Evolutionary conservation across 306 rosid genomes (phyloP).

Genomic region (Cucumis sativus): DNA sequence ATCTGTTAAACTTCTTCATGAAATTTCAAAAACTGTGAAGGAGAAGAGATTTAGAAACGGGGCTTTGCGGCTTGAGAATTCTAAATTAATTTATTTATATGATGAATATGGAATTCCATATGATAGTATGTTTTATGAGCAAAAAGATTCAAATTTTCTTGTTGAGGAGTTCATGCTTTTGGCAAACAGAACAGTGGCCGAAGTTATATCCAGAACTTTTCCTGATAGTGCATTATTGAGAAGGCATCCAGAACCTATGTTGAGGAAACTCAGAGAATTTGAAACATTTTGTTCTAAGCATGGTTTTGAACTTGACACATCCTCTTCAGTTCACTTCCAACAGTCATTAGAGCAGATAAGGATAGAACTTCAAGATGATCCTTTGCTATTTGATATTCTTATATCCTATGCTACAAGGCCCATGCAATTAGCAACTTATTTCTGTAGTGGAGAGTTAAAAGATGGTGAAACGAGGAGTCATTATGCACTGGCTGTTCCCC

Average conservation of each 20-base stretch:
- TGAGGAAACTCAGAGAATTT: slow-evolving; percentile 61
- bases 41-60: slow-evolving; percentile 57
- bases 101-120: slow-evolving; percentile 63
- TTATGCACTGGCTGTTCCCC: slow-evolving; percentile 67
- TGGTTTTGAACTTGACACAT: slow-evolving; percentile 52
- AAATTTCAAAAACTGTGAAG: slow-evolving; percentile 43
- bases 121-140: slow-evolving; percentile 36
- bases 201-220: slow-evolving; percentile 67
- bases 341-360: slow-evolving; percentile 42
- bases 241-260: slow-evolving; percentile 79
- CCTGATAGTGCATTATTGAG: slow-evolving; percentile 70
- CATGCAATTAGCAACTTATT: slow-evolving; percentile 74
- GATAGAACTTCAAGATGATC: slow-evolving; percentile 69
- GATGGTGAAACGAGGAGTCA: slow-evolving; percentile 51
- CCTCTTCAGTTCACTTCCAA: slow-evolving; percentile 64
- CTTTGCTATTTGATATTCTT: slow-evolving; percentile 44
- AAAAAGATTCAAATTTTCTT: slow-evolving; percentile 52
- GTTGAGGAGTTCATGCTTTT: slow-evolving; percentile 90
- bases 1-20: slow-evolving; percentile 49
- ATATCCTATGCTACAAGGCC: slow-evolving; percentile 58
- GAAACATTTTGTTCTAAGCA: slow-evolving; percentile 71
- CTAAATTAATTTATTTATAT: slow-evolving; percentile 37
- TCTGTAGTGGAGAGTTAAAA: slow-evolving; percentile 62
- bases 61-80: slow-evolving; percentile 59
- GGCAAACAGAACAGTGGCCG: slow-evolving; percentile 75